Evolutionary conservation across 306 rosid genomes (phyloP).

Genomic region (Delonix regia): DNA sequence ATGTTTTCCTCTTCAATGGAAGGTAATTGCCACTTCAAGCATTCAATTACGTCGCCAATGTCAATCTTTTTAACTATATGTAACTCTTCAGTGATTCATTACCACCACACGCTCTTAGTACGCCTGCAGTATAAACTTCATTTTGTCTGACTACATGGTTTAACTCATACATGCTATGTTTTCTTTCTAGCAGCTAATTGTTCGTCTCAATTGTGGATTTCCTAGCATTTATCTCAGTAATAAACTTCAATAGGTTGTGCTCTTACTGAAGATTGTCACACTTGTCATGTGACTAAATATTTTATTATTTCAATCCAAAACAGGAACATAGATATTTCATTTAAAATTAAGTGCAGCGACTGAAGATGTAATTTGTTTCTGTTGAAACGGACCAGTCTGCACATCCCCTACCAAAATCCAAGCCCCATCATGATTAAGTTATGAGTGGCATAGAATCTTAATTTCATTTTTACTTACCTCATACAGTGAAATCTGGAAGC

Average conservation of each 20-base stretch:
- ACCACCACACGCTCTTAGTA: background rate
- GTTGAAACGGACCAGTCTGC: background rate
- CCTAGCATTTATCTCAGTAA: background rate
- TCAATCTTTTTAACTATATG: background rate
- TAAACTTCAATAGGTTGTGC: background rate
- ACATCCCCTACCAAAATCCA: background rate
- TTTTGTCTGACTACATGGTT: background rate
- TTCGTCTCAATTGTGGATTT: background rate
- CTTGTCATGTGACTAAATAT: background rate
- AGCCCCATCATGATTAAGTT: background rate
- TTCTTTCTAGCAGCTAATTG: too few relatives aligned
- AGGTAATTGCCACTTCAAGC: slow-evolving; percentile 40
- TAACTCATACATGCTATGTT: background rate
- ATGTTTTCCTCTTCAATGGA: slow-evolving; percentile 58
- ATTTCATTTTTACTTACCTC: background rate
- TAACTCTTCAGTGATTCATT: background rate
- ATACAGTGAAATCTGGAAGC: slow-evolving; percentile 48
- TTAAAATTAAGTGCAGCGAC: background rate
- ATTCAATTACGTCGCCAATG: background rate
- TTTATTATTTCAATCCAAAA: background rate
- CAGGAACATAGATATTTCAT: background rate
- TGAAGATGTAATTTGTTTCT: background rate
- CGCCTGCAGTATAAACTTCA: too few relatives aligned
- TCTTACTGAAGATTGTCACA: background rate
- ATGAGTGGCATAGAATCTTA: background rate